These are phyloP conservation scores for Talaromyces proteolyticus DNA, from an alignment of 495 filamentous ascomycete species.

Conservation along the genomic window DNA sequence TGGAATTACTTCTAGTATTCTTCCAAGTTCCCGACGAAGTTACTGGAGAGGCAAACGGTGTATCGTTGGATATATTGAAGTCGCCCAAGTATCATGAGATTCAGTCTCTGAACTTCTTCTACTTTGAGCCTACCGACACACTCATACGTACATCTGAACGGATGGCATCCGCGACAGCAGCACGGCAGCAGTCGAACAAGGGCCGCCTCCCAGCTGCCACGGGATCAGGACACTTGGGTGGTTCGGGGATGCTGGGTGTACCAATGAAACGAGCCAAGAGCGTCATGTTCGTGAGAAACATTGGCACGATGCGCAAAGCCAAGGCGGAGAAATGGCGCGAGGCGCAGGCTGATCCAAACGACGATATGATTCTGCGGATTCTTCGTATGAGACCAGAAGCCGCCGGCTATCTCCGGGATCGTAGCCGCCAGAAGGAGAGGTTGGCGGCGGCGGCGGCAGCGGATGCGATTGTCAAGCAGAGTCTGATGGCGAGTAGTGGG, in stretches of 20 bases:
- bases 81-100: conserved; percentile 98
- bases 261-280: conserved; percentile 77
- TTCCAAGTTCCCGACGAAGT: conserved; percentile 89
- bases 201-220: conserved; percentile 73
- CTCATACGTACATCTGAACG: conserved; percentile 88
- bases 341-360: conserved; percentile 91
- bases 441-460: conserved; percentile 85
- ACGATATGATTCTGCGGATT: conserved; percentile 97
- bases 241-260: conserved; percentile 62
- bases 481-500: conserved; percentile 64
- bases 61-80: conserved; percentile 85
- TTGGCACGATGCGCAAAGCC: conserved; percentile 91
- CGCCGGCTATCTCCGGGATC: conserved; percentile 79
- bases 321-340: conserved; percentile 96
- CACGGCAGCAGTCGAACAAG: conserved; percentile 59
- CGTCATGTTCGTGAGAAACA: conserved; percentile 90
- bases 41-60: conserved; percentile 78
- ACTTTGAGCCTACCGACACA: conserved; percentile 87
- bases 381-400: conserved; percentile 95
- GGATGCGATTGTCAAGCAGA: conserved; percentile 91
- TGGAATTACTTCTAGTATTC: conserved; percentile 86
- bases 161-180: conserved; percentile 87
- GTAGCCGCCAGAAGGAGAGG: conserved; percentile 89
- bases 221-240: conserved; percentile 48
- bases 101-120: conserved; percentile 94